Evolutionary conservation across 2,329 filamentous ascomycete genomes (phyloP).

Genomic region (Alternaria sp.): DNA sequence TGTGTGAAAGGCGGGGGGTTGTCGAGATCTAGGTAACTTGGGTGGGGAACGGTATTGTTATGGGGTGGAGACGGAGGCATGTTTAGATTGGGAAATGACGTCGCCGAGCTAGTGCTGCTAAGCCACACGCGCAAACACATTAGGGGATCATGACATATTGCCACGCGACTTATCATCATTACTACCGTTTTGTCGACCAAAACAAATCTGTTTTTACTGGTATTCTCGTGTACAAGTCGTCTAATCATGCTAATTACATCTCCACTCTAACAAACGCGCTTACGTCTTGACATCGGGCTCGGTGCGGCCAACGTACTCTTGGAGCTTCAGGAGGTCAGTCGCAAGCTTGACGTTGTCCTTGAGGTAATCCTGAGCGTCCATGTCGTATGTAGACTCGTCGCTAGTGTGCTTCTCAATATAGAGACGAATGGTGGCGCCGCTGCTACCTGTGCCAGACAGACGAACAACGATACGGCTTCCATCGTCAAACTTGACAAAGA

Average conservation of each 20-base stretch:
- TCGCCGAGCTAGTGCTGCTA: constrained; percentile 17
- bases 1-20: constrained; percentile 12
- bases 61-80: constrained; percentile 16
- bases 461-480: constrained; percentile 95
- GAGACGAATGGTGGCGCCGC: constrained; percentile 92
- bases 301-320: constrained; percentile 90
- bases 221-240: constrained; percentile 5
- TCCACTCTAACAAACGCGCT: constrained; percentile 23
- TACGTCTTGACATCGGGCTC: constrained; percentile 98
- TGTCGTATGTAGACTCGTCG: constrained; percentile 77
- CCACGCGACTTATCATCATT: not conserved
- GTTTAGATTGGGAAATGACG: constrained; percentile 26
- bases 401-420: constrained; percentile 96
- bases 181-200: not conserved
- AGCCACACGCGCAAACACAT: constrained; percentile 21
- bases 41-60: constrained; percentile 17
- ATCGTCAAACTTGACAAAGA: constrained; percentile 93
- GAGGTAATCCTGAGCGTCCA: constrained; percentile 93
- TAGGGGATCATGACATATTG: constrained; percentile 11
- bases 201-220: not conserved
- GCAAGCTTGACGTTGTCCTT: constrained; percentile 88
- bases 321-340: constrained; percentile 85
- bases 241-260: constrained; percentile 12
- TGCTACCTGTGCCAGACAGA: constrained; percentile 92
- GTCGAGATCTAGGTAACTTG: not conserved